phyloP scores from a whole-genome alignment of 306 rosid species.

The Rosa persica region DNA sequence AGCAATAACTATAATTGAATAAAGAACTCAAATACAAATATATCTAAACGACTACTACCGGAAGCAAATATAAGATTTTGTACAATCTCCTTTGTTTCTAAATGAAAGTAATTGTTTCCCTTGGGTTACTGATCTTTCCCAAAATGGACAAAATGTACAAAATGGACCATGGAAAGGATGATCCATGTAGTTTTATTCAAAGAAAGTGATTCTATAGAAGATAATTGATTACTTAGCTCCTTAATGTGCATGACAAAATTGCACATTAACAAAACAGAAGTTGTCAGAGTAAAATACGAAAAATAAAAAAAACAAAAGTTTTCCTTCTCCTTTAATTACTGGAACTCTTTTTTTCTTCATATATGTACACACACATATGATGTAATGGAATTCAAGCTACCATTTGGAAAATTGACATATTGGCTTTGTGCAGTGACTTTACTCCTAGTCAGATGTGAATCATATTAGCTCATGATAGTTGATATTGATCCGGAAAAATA shows the following conservation, averaged over 20 bases:
- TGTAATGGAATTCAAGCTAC: background rate
- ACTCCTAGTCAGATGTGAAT: slow-evolving; percentile 12
- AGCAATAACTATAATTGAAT: background rate
- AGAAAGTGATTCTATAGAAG: background rate
- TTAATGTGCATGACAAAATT: background rate
- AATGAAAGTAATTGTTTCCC: background rate
- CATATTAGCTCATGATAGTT: background rate
- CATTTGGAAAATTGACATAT: background rate
- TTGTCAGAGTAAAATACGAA: background rate
- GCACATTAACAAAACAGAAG: background rate
- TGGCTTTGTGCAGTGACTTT: background rate
- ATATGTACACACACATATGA: background rate
- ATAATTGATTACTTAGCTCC: background rate
- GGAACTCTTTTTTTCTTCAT: background rate
- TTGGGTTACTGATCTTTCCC: background rate
- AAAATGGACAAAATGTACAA: background rate
- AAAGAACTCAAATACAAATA: background rate
- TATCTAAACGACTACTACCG: background rate
- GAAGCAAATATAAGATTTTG: background rate
- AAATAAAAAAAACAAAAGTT: background rate
- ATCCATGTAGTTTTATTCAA: background rate
- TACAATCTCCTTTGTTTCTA: background rate
- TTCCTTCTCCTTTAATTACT: background rate
- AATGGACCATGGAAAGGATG: background rate
- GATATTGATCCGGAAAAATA: background rate